These are phyloP conservation scores for Uronychia setigera DNA, from an alignment of 73 alveolate species.

Conservation along the genomic window DNA sequence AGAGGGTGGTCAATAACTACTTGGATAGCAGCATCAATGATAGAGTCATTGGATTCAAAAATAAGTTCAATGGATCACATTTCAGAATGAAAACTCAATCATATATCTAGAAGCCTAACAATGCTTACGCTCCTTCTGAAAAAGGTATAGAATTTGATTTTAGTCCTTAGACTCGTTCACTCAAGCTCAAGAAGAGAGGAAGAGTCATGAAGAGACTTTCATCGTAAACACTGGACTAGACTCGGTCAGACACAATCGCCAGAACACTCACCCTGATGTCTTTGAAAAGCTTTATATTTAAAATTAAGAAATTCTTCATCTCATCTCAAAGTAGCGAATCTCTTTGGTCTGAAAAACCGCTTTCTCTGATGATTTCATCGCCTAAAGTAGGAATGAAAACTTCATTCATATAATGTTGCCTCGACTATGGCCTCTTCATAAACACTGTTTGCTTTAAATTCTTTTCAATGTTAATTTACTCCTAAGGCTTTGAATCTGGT, in stretches of 20 bases:
- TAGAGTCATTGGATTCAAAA: background rate
- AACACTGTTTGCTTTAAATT: background rate
- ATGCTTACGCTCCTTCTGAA: background rate
- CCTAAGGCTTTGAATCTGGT: background rate
- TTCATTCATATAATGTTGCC: too few species aligned
- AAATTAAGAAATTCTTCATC: background rate
- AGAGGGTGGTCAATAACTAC: background rate
- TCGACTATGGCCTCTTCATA: conserved; percentile 1
- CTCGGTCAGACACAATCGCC: too few species aligned
- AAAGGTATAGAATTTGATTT: too few species aligned
- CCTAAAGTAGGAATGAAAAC: too few species aligned
- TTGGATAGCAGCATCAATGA: background rate
- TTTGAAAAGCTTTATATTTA: background rate
- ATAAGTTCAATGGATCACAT: background rate
- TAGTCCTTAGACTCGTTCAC: too few species aligned
- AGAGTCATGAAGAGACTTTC: too few species aligned
- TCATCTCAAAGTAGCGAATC: background rate
- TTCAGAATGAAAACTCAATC: background rate
- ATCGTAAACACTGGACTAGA: too few species aligned
- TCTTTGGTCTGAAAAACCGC: background rate
- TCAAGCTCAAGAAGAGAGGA: too few species aligned
- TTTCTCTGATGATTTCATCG: background rate
- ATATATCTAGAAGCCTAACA: too few species aligned
- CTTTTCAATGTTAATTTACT: background rate
- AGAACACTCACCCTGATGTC: background rate